Evolutionary conservation across 2,329 filamentous ascomycete genomes (phyloP), one percentile per base, ranked within the genome.

Genomic region (Aureobasidium sp.): DNA sequence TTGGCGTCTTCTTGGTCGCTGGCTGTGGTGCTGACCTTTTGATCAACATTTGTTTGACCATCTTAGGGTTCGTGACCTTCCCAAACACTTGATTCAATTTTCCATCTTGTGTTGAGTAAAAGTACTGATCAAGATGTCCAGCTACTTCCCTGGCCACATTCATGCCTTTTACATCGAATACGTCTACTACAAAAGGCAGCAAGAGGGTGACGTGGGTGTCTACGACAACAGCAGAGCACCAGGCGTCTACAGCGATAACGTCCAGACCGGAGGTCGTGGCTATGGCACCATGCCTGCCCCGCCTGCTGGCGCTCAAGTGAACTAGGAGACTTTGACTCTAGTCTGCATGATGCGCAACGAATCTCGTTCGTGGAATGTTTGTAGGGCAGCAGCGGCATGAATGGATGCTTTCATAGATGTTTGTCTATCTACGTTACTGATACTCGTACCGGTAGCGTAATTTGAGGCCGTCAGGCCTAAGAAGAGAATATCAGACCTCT

Each of bases 101-200:
- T 38, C 27, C 32, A 24, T 1, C 27, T 29, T 29, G 19, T n/a
- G n/a, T n/a, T n/a, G n/a, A n/a, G n/a, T n/a, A n/a, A n/a, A n/a
- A n/a, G n/a, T n/a, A n/a, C n/a, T n/a, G n/a, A n/a, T n/a, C n/a
- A n/a, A 30, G 12, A 30, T 30, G 6, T 30, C 17, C 39, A 50
- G 45, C 22, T 87, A 84, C 67, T 70, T 93, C 47, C 88, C 88
- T 0, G 88, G 87, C 6, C 84, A 89, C 60, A 79, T 91, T 50
- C 71, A 67, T 49, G 86, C 86, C 38, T 90, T 90, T 68, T 93
- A 90, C 66, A 60, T 89, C 57, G 82, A 90, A 69, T 94, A 90
- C 66, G 75, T 94, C 57, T 95, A 90, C 72, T 91, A 85, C 68
- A 80, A 88, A 62, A 84, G 85, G 34, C 78, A 77, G 50, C 83